Base-by-base conservation (phyloP, 2,329 filamentous ascomycete genomes). In the Ascochyta fabae region DNA sequence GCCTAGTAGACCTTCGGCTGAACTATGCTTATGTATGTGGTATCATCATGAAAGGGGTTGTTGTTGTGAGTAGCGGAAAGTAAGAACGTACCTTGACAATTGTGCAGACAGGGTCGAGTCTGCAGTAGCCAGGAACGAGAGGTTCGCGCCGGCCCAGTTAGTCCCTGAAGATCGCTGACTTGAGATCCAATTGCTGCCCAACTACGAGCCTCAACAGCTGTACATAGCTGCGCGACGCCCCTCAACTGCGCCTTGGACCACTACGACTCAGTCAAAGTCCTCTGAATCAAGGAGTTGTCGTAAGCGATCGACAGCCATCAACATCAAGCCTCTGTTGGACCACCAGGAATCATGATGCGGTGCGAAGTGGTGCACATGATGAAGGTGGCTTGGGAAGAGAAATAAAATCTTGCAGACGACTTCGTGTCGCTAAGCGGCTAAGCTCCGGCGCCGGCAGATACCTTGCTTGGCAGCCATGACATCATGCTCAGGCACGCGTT, bases 1-100 rank as follows among this genome's bases (percentile, higher is more conserved):
- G 65, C 66, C 70, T 54, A 57, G 53, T 61, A 66, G 67, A 67
- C 71, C 71, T 59, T 77, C 72, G 74, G 75, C 67, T 77, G 75
- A 77, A 78, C 74, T 77, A 77, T 78, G 74, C 75, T 72, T 76
- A 72, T 69, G 66, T 68, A 64, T 68, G 60, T 64, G 63, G 56
- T 66, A 72, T 76, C 72, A 77, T 77, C 74, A 76, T 62, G 50
- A 59, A 66, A 68, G 50, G 46, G 51, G 42, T 13, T 26, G 42
- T 23, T 19, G 16, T 35, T 43, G 42, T 23, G 47, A 47, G 43
- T 48, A 46, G 58, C 6, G 16, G 54, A 39, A 15, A 36, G 53
- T 44, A 42, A 24, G 9, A 46, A 69, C 69, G 35, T 73, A 73
- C 71, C 67, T 67, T 52, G 43, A 40, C 24, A 19, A 1, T 38